phyloP scores from a whole-genome alignment of 208 protist species.

The Leishmania amazonensis region DNA sequence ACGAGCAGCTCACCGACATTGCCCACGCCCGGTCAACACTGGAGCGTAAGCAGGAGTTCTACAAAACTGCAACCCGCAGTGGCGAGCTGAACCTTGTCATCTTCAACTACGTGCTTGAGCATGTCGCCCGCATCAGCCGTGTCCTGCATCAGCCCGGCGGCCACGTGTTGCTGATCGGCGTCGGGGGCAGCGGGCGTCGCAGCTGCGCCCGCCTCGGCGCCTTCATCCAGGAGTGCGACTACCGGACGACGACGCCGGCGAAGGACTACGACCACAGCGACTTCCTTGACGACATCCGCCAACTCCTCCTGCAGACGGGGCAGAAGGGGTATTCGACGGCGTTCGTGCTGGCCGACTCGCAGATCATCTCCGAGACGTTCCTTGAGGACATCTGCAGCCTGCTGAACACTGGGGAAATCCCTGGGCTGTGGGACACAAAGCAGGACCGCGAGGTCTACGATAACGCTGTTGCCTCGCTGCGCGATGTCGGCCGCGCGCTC shows the following conservation, averaged over 20 bases:
- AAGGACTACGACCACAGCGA: conserved; percentile 95
- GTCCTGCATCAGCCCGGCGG: conserved; percentile 96
- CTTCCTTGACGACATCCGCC: conserved; percentile 96
- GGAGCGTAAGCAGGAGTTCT: conserved; percentile 86
- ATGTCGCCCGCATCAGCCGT: conserved; percentile 95
- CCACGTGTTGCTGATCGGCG: conserved; percentile 96
- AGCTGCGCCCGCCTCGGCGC: conserved; percentile 94
- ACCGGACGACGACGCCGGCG: conserved; percentile 92
- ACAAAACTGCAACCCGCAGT: conserved; percentile 81
- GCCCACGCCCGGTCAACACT: conserved; percentile 71
- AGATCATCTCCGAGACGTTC: conserved; percentile 95
- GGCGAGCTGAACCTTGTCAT: conserved; percentile 94
- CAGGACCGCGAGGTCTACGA: conserved; percentile 91
- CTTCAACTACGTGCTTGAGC: conserved; percentile 97
- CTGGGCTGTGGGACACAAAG: conserved; percentile 93
- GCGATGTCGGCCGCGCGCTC: conserved; percentile 78
- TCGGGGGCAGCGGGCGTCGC: conserved; percentile 96
- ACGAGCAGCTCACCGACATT: conserved; percentile 89
- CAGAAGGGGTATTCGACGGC: conserved; percentile 93
- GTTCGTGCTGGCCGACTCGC: conserved; percentile 96
- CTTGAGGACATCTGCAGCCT: conserved; percentile 98
- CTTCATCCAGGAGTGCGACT: conserved; percentile 93
- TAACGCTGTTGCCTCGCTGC: conserved; percentile 86
- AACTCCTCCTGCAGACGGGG: conserved; percentile 91
- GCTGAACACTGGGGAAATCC: conserved; percentile 97